A percentile compares a stretch with the other conserved stretches of the same genome.
phyloP scores from a whole-genome alignment of 208 protist species.

The Trypanosoma theileri region DNA sequence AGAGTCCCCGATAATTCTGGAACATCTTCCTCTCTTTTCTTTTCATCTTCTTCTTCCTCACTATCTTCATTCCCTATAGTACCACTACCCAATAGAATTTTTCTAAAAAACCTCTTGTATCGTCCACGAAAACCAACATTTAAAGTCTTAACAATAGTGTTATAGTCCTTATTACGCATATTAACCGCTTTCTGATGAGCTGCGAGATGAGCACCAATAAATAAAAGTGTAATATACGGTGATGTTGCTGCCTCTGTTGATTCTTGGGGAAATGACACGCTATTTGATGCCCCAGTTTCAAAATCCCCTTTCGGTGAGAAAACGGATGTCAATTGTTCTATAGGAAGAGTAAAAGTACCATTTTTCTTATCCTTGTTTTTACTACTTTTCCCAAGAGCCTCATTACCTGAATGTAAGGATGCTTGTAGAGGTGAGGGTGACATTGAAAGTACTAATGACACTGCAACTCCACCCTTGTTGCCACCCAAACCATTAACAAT shows the following conservation, averaged over 20 bases:
- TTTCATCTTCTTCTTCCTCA: slow-evolving; percentile 8
- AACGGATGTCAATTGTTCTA: not conserved
- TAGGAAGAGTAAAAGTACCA: not conserved
- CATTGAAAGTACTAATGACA: slow-evolving; percentile 71
- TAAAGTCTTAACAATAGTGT: slow-evolving; percentile 60
- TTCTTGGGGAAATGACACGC: not conserved
- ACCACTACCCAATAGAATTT: slow-evolving; percentile 1
- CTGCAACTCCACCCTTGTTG: slow-evolving; percentile 93
- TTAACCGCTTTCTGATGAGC: slow-evolving; percentile 81
- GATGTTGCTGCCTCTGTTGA: not conserved
- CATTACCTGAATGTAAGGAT: too few relatives aligned
- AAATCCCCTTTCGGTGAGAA: not conserved
- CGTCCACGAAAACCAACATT: slow-evolving; percentile 44
- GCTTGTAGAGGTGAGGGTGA: slow-evolving; percentile 1
- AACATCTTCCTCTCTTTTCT: too few relatives aligned
- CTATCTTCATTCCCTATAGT: slow-evolving; percentile 15
- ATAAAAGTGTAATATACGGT: slow-evolving; percentile 70
- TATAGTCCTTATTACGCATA: slow-evolving; percentile 84
- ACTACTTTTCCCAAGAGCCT: not conserved
- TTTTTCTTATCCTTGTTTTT: not conserved
- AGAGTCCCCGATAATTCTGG: too few relatives aligned
- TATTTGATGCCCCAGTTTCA: not conserved
- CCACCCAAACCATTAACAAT: slow-evolving; percentile 66
- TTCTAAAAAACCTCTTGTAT: slow-evolving; percentile 38
- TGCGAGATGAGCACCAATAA: slow-evolving; percentile 90